These are phyloP conservation scores for Suhomyces wounanorum DNA, from an alignment of 1,139 yeast genomes.

Conservation along the genomic window DNA sequence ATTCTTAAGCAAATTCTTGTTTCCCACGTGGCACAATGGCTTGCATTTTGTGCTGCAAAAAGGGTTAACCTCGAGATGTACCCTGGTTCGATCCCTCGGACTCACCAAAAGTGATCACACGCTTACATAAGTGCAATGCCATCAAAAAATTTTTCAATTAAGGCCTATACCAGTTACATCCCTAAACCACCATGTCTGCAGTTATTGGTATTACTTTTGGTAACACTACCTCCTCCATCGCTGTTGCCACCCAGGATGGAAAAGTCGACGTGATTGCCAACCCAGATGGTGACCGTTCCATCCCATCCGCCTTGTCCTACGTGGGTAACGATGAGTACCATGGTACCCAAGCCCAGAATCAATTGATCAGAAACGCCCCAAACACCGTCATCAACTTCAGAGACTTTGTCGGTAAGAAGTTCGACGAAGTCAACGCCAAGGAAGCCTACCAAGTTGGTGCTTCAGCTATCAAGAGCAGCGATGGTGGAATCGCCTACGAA, in stretches of 20 bases:
- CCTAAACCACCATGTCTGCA: slow-evolving; percentile 33
- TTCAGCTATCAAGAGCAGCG: slow-evolving; percentile 63
- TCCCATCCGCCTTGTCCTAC: slow-evolving; percentile 89
- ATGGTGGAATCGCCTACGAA: slow-evolving; percentile 72
- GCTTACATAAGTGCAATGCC: slow-evolving; percentile 7
- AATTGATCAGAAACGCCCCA: slow-evolving; percentile 84
- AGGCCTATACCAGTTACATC: background rate
- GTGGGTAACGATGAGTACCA: slow-evolving; percentile 95
- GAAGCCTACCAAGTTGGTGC: slow-evolving; percentile 65
- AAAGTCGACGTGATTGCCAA: slow-evolving; percentile 96
- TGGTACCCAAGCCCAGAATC: slow-evolving; percentile 94
- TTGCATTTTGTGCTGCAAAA: background rate
- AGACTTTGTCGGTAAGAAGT: slow-evolving; percentile 82
- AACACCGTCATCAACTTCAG: slow-evolving; percentile 91
- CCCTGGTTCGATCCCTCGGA: slow-evolving; percentile 73
- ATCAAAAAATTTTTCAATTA: slow-evolving; percentile 8
- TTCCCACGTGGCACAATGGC: background rate
- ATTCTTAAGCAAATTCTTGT: background rate
- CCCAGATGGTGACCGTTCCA: slow-evolving; percentile 98
- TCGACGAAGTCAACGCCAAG: slow-evolving; percentile 62
- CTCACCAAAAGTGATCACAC: background rate
- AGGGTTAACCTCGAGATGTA: background rate
- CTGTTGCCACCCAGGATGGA: slow-evolving; percentile 84
- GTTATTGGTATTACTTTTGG: slow-evolving; percentile 97
- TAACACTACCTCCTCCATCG: slow-evolving; percentile 93